Evolutionary conservation across 2,329 filamentous ascomycete species (phyloP).

Genomic region (Alternaria arborescens): DNA sequence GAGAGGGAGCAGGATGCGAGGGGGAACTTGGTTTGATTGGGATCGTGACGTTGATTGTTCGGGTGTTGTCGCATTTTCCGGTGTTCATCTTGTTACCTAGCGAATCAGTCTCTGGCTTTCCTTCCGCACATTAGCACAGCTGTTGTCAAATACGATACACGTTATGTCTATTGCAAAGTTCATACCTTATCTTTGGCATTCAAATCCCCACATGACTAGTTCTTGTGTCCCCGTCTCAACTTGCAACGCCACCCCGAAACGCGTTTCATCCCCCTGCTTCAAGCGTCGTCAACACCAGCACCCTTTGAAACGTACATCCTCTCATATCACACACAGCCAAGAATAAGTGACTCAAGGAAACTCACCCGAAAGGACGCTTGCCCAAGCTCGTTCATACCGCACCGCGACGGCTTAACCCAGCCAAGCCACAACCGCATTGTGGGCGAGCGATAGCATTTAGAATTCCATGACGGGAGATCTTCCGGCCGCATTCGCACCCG

Average conservation of each 20-base stretch:
- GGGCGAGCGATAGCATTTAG: background rate
- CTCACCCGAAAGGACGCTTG: background rate
- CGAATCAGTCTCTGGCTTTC: background rate
- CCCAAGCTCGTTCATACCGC: background rate
- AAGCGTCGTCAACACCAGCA: background rate
- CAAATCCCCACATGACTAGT: background rate
- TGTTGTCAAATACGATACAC: background rate
- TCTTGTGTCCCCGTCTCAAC: background rate
- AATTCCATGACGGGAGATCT: background rate
- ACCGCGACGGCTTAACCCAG: slow-evolving; percentile 10
- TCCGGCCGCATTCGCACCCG: background rate
- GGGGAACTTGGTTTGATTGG: slow-evolving; percentile 70
- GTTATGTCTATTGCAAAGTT: background rate
- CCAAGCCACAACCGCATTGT: slow-evolving; percentile 7
- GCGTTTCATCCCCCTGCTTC: slow-evolving; percentile 3
- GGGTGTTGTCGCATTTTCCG: slow-evolving; percentile 9
- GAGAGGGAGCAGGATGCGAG: slow-evolving; percentile 88
- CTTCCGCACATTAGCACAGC: background rate
- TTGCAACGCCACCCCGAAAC: slow-evolving; percentile 10
- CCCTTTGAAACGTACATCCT: background rate
- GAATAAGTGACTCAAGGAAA: background rate
- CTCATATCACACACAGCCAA: background rate
- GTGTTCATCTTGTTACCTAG: slow-evolving; percentile 7
- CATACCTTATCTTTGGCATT: background rate
- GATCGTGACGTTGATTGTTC: background rate